Evolutionary conservation across 257 asterid species (phyloP).

Genomic region (Datura wrightii): DNA sequence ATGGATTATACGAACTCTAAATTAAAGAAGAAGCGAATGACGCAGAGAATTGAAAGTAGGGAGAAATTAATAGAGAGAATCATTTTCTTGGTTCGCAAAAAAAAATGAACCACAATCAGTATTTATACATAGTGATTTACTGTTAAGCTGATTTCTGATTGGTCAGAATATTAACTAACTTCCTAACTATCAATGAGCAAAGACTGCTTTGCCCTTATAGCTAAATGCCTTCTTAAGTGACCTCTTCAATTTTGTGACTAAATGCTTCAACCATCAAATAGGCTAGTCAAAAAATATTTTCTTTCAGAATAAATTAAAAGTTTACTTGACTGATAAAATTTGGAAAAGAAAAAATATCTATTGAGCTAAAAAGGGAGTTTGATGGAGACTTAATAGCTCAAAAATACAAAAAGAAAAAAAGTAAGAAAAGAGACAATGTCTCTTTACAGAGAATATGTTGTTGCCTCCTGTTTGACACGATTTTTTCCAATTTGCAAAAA

Average conservation of each 20-base stretch:
- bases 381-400: background rate
- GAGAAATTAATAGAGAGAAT: no score
- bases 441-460: background rate
- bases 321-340: background rate
- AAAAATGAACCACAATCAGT: no score
- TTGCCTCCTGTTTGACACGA: background rate
- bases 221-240: background rate
- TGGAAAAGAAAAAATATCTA: background rate
- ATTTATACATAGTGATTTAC: no score
- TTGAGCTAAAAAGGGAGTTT: background rate
- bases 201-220: background rate
- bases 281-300: background rate
- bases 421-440: background rate
- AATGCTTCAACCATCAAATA: background rate
- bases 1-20: no score
- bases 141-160: no score
- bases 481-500: slow-evolving; percentile 6
- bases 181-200: background rate
- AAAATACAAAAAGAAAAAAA: background rate
- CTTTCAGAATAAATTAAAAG: background rate
- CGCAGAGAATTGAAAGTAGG: no score
- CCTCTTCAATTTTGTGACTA: background rate
- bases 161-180: no score
- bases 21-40: no score
- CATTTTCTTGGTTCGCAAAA: no score